Base-by-base conservation (phyloP, 805 yeast species). In the Ogataea polymorpha region DNA sequence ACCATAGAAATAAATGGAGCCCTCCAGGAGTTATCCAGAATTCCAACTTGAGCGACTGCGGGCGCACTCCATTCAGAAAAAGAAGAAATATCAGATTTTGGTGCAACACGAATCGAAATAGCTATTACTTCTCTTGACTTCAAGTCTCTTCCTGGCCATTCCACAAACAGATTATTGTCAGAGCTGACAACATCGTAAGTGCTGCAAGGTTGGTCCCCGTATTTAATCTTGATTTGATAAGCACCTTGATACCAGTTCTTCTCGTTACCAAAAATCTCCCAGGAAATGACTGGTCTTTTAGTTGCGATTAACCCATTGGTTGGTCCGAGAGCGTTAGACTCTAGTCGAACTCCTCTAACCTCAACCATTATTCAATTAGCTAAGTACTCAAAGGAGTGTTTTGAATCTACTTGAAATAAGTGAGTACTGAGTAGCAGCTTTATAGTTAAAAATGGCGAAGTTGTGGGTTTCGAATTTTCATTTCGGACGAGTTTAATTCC, bases 61-160 rank as follows among this genome's bases (percentile, higher is more conserved):
- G 39, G 41, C 14, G 23, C 20, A 20, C 39, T 32, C 48, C 48
- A 44, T 4, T 23, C 42, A n/a, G 41, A 41, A 25, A 44, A 44
- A 8, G 27, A 10, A 7, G 6, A 10, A 13, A 36, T 32, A 13
- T 32, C 33, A 2, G 15, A n/a, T 15, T 36, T 14, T 5, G 42
- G 26, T 4, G 48, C 24, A 9, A 44, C 48, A 21, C 48, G 37
- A n/a, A 44, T 38, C 18, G 34, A 28, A 7, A 45, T 42, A n/a
- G 39, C 15, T 32, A 45, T 24, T 21, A n/a, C 20, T 26, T 45
- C 45, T 32, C 35, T 45, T 12, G 46, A 41, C 12, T 36, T 16
- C 20, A 45, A 30, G 8, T 41, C 38, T 34, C 48, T 32, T 28
- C 48, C 48, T 12, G 48, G 48, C 46, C 45, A 45, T 10, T 7